Evolutionary conservation across 305 asterid genomes (phyloP), one percentile per base, ranked within the genome.

Genomic region (Rubia occidens): DNA sequence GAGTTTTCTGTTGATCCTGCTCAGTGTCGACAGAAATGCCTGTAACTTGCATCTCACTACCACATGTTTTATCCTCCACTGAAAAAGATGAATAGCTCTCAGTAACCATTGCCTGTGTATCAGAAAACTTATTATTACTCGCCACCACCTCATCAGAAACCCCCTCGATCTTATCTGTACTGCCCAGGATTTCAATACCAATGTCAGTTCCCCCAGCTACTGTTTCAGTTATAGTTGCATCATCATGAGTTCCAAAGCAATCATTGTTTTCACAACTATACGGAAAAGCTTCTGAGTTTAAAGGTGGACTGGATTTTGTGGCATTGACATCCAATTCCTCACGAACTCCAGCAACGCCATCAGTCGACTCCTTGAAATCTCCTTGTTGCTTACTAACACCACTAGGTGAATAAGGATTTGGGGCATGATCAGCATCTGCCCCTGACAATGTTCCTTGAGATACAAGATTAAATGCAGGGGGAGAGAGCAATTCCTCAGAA

Each of bases 401-500:
- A 61, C 56, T 15, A 60, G 70, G 65, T 59, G 77, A 72, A 66
- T 68, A 43, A 37, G 66, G 17, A 74, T 71, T 77, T 42, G 49
- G 60, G 75, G 69, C 75, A 66, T 67, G 63, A 76, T 72, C 74
- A 61, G 72, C 55, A 69, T 62, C 51, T 74, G 72, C 53, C 58
- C 62, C 70, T 62, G 51, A 56, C 17, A 49, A 49, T 68, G 69
- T 59, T 51, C 78, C 82, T 71, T 68, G 71, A 73, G 76, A 74
- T 72, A 71, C 32, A 60, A 20, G 69, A 42, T 66, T 51, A 39
- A 69, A 4, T 61, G 81, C 64, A 68, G 86, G 74, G 63, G 67
- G 76, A 35, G 82, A 65, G 42, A 18, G 69, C 59, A 79, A 77
- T 67, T 80, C 85, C 58, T 71, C 87, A 73, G 80, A 75, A 78